Base-by-base conservation (phyloP, 225 moss, liverwort and hornwort species). In the Pleurozium schreberi region DNA sequence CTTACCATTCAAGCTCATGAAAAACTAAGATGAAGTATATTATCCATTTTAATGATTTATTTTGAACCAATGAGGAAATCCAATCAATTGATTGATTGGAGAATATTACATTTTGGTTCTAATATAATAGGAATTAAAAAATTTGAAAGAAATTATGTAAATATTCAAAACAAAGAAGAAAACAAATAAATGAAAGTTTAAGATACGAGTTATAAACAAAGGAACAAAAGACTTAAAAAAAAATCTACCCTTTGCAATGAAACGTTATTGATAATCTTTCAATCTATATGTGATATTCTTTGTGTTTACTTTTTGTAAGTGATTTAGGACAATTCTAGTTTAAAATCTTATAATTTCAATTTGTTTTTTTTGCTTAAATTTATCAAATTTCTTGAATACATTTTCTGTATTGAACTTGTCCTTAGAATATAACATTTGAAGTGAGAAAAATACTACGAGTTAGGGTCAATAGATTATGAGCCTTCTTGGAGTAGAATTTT, bases 381-480 rank as follows among this genome's bases (percentile, higher is more conserved):
- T 43, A 16, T 9, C 5, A 43, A 71, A 43, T 17, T 5, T 71
- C 27, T 43, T 43, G 9, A 16, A 71, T 5, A 16, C 22, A 3
- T 15, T 9, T 26, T 71, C 14, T 71, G 15, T 71, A 27, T 16
- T 43, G 71, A 43, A 71, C 5, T 27, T 27, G 1, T 27, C 27
- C 0, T 1, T 26, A 42, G 5, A 70, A 57, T 9, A 4, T 45
- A 73, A 73, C 10, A 45, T 73, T 73, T 30, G 73, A 73, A 45
- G 28, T 10, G 1, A 45, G 3, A 73, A 73, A 73, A 18, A 16
- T 42, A 16, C 0, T 28, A 0, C 6, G 2, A 43, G 8, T 16
- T 0, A 27, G 1, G 15, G 9, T 15, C 9, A 43, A 3, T 3
- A 45, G 17, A 71, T 0, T 73, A 0, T 28, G 6, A 45, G 17